Evolutionary conservation across 2,329 filamentous ascomycete species (phyloP).

Genomic region (Didymosphaeria variabile): DNA sequence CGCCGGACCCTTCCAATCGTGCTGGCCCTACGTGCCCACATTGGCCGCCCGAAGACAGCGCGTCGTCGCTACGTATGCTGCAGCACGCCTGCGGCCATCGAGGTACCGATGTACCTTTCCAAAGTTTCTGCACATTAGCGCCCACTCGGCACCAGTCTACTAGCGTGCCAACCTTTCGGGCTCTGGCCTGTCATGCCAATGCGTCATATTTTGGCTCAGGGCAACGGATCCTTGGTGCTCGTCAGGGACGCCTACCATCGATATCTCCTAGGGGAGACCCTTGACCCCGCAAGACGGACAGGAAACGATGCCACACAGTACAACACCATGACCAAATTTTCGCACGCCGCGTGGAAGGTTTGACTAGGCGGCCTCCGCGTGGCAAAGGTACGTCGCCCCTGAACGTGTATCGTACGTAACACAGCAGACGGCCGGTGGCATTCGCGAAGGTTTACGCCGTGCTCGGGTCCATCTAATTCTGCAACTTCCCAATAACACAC

Average conservation of each 20-base stretch:
- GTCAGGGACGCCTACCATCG: background rate
- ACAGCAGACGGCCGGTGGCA: background rate
- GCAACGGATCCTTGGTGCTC: background rate
- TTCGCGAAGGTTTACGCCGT: background rate
- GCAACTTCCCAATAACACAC: background rate
- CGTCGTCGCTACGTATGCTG: background rate
- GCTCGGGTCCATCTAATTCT: background rate
- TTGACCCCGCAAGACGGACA: background rate
- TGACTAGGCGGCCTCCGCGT: background rate
- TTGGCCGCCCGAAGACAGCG: background rate
- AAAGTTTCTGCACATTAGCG: background rate
- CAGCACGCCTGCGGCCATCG: background rate
- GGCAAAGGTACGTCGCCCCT: conserved; percentile 1
- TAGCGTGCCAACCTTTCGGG: background rate
- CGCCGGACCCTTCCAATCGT: background rate
- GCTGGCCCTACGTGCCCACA: background rate
- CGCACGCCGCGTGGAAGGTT: background rate
- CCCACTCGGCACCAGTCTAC: background rate
- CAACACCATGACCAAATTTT: background rate
- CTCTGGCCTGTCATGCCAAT: background rate
- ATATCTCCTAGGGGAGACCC: background rate
- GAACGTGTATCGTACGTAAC: background rate
- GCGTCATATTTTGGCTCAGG: background rate
- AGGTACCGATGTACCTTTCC: background rate
- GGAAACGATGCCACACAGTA: background rate